Conservation (phyloP, 202 grass and related monocot species). For the Digitaria exilis region DNA sequence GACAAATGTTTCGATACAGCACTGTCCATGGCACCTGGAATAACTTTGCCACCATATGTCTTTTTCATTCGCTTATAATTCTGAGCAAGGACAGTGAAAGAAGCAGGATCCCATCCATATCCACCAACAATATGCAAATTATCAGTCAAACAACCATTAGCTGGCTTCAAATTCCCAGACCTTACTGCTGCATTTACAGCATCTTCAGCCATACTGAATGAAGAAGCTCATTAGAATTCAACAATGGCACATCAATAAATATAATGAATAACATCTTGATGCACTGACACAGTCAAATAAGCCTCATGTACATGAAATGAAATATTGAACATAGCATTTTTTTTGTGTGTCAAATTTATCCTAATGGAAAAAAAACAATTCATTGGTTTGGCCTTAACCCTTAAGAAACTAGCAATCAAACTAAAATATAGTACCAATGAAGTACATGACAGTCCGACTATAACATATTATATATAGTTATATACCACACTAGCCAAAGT, state of each 20-base stretch:
- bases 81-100: slow-evolving; percentile 82
- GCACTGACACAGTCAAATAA: background rate
- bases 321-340: background rate
- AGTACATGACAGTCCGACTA: background rate
- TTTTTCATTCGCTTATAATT: slow-evolving; percentile 88
- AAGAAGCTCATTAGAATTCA: slow-evolving; percentile 39
- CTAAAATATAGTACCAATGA: background rate
- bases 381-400: background rate
- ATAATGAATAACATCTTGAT: background rate
- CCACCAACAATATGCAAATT: slow-evolving; percentile 75
- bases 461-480: background rate
- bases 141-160: slow-evolving; percentile 85
- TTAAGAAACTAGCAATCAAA: background rate
- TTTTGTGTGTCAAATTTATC: background rate
- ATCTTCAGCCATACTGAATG: slow-evolving; percentile 94
- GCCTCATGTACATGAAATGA: background rate
- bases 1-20: slow-evolving; percentile 85
- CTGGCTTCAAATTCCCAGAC: slow-evolving; percentile 77
- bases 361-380: background rate
- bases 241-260: background rate
- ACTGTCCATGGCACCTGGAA: slow-evolving; percentile 92
- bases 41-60: slow-evolving; percentile 76
- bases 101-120: slow-evolving; percentile 85
- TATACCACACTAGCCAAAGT: too few relatives aligned
- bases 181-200: slow-evolving; percentile 82